These are phyloP conservation scores for Fraxinus platypoda DNA, from an alignment of 305 asterid species.

Conservation along the genomic window DNA sequence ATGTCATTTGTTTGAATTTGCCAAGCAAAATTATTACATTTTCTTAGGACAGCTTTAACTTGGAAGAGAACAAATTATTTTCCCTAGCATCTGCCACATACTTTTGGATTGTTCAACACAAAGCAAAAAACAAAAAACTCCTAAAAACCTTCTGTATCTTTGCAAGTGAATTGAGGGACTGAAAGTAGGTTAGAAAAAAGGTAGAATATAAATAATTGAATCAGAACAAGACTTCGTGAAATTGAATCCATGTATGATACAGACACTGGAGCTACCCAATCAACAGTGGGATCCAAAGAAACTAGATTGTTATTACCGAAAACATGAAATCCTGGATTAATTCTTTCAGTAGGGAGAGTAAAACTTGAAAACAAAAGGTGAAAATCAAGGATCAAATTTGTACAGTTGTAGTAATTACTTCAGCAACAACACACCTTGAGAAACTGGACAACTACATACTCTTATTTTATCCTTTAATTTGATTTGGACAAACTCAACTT, in stretches of 20 bases:
- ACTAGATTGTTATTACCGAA: background rate
- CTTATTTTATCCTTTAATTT: background rate
- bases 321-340: background rate
- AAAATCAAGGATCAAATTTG: background rate
- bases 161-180: background rate
- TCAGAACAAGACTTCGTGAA: background rate
- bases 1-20: background rate
- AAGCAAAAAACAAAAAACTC: background rate
- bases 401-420: background rate
- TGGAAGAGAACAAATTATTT: background rate
- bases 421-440: background rate
- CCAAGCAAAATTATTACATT: background rate
- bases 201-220: background rate
- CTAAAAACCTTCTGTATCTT: background rate
- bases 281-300: background rate
- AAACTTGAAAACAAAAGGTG: background rate
- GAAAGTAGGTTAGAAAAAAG: background rate
- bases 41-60: constrained; percentile 1
- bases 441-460: background rate
- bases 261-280: background rate
- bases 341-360: background rate
- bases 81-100: background rate
- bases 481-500: background rate
- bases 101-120: background rate
- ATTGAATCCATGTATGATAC: background rate